phyloP scores from a whole-genome alignment of 2,329 filamentous ascomycete genomes.

The Colletotrichum destructivum region DNA sequence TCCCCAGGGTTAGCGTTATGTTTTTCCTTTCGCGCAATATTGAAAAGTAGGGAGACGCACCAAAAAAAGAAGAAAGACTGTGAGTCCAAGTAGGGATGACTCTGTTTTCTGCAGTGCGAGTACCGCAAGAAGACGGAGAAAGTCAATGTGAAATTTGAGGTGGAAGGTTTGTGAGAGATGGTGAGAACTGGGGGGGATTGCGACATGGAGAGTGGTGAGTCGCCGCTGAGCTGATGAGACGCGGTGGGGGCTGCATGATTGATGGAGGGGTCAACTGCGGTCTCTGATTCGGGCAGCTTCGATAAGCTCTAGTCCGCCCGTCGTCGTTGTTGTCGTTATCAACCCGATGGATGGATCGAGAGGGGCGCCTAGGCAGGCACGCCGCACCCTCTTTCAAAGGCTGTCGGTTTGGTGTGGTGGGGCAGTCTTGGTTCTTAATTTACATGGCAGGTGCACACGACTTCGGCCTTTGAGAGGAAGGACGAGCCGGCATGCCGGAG shows the following conservation, averaged over 20 bases:
- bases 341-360: neutral
- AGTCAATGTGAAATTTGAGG: neutral
- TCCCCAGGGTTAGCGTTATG: neutral
- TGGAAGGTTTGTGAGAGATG: neutral
- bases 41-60: too few relatives aligned
- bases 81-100: neutral
- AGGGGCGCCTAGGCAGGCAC: slow-evolving; percentile 5
- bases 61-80: neutral
- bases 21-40: neutral
- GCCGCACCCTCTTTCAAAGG: too few relatives aligned
- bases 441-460: neutral
- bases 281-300: slow-evolving; percentile 29
- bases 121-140: neutral
- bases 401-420: neutral
- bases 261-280: slow-evolving; percentile 33
- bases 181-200: neutral
- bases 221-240: slow-evolving; percentile 29
- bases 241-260: slow-evolving; percentile 23
- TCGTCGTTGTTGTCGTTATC: slow-evolving; percentile 17
- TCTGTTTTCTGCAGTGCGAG: neutral
- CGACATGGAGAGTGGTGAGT: slow-evolving; percentile 26
- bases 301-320: slow-evolving; percentile 22
- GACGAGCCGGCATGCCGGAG: slow-evolving; percentile 13
- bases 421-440: neutral
- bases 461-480: slow-evolving; percentile 9